phyloP scores from a whole-genome alignment of 352 stramenopile genomes.

The Aphanomyces astaci region DNA sequence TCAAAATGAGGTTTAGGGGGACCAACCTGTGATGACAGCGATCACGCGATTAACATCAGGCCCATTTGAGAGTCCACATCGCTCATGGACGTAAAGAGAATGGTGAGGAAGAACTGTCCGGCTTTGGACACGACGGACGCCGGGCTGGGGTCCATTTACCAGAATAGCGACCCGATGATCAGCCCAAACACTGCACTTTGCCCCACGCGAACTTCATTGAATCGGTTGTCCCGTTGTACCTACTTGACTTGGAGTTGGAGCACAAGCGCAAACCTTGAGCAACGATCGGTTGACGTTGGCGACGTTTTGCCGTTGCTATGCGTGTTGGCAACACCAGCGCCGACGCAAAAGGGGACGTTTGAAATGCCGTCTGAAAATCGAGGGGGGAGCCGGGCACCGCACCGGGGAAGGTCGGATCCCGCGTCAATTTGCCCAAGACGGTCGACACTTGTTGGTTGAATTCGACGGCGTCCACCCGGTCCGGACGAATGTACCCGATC shows the following conservation, averaged over 20 bases:
- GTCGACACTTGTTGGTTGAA: constrained; percentile 60
- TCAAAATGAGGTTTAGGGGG: not conserved
- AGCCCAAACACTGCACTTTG: constrained; percentile 44
- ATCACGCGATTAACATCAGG: constrained; percentile 22
- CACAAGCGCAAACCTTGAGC: not conserved
- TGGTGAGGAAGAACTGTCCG: constrained; percentile 19
- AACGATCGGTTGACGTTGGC: not conserved
- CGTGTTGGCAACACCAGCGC: not conserved
- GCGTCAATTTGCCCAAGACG: constrained; percentile 32
- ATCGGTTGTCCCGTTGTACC: constrained; percentile 42
- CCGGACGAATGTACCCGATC: constrained; percentile 38
- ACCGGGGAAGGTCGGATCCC: constrained; percentile 7
- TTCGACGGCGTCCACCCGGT: constrained; percentile 59
- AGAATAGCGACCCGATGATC: constrained; percentile 37
- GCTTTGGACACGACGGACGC: constrained; percentile 22
- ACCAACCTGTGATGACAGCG: constrained; percentile 13
- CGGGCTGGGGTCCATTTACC: constrained; percentile 15
- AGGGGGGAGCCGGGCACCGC: not conserved
- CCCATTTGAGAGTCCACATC: constrained; percentile 17
- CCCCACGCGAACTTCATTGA: constrained; percentile 39
- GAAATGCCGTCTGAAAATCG: constrained; percentile 2
- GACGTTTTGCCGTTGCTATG: not conserved
- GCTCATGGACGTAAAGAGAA: constrained; percentile 19
- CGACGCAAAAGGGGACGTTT: not conserved
- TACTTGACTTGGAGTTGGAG: constrained; percentile 34